A percentile compares a stretch with the other conserved stretches of the same genome.
phyloP scores from a whole-genome alignment of 75 land plant genomes.

The Larix kaempferi region DNA sequence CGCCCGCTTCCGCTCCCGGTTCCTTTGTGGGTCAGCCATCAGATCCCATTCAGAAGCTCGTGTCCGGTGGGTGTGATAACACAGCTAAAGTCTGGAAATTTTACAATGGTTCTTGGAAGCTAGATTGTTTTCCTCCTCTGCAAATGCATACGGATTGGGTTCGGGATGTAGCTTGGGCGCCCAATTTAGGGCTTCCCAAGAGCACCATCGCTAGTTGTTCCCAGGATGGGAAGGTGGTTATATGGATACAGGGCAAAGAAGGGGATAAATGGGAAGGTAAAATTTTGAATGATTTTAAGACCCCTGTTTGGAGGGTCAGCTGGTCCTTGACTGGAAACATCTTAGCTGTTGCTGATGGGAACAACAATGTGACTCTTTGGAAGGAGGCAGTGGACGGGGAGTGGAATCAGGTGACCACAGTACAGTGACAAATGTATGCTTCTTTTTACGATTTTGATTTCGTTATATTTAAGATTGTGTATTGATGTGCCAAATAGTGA shows the following conservation, averaged over 20 bases:
- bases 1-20: too few relatives aligned
- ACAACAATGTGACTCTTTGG: constrained; percentile 75
- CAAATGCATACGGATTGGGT: constrained; percentile 77
- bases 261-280: constrained; percentile 73
- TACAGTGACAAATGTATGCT: constrained; percentile 20
- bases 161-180: constrained; percentile 81
- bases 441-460: too few relatives aligned
- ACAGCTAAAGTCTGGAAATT: constrained; percentile 81
- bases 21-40: constrained; percentile 31
- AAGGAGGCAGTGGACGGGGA: constrained; percentile 82
- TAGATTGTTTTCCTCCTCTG: constrained; percentile 78
- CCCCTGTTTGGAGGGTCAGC: constrained; percentile 76
- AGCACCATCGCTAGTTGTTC: constrained; percentile 77
- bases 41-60: constrained; percentile 54
- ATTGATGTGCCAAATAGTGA: too few relatives aligned
- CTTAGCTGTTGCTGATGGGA: constrained; percentile 66
- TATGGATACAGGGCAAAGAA: constrained; percentile 81
- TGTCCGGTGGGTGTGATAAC: constrained; percentile 80
- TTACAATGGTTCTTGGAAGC: constrained; percentile 52
- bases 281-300: constrained; percentile 57
- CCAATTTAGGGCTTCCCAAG: constrained; percentile 72
- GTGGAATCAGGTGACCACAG: constrained; percentile 73
- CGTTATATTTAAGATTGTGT: too few relatives aligned
- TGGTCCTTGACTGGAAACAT: constrained; percentile 83
- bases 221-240: constrained; percentile 74